phyloP scores from a whole-genome alignment of 2,329 filamentous ascomycete species.

The Fusarium sp. region DNA sequence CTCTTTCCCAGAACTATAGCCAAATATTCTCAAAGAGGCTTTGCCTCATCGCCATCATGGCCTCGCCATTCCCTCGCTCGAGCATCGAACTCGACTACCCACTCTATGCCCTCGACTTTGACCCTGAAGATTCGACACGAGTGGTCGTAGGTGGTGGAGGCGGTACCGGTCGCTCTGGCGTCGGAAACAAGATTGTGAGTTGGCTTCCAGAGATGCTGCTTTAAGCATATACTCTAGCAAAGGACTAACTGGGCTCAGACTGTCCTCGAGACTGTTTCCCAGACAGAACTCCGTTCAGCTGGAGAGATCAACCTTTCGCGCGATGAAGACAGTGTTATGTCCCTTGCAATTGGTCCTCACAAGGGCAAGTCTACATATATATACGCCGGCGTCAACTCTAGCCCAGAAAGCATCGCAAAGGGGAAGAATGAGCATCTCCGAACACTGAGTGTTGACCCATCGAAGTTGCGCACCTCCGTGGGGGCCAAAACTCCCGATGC shows the following conservation, averaged over 20 bases:
- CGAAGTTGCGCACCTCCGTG: slow-evolving; percentile 52
- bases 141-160: slow-evolving; percentile 90
- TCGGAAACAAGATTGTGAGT: slow-evolving; percentile 87
- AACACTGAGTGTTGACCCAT: slow-evolving; percentile 72
- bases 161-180: slow-evolving; percentile 82
- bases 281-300: slow-evolving; percentile 72
- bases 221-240: not conserved
- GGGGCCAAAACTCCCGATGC: slow-evolving; percentile 49
- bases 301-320: slow-evolving; percentile 83
- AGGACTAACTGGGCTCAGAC: slow-evolving; percentile 63
- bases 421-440: slow-evolving; percentile 89
- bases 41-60: slow-evolving; percentile 50
- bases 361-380: slow-evolving; percentile 66
- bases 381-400: slow-evolving; percentile 88
- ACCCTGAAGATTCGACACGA: slow-evolving; percentile 80
- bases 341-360: slow-evolving; percentile 77
- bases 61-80: slow-evolving; percentile 62
- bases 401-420: slow-evolving; percentile 75
- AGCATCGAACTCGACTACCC: slow-evolving; percentile 83
- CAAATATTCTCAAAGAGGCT: slow-evolving; percentile 17
- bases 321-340: slow-evolving; percentile 91
- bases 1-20: not conserved
- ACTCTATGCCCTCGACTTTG: slow-evolving; percentile 89
- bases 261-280: slow-evolving; percentile 77
- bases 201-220: not conserved